Evolutionary conservation across 129 eudicot species (phyloP).

Genomic region (Ambrosia artemisiifolia): DNA sequence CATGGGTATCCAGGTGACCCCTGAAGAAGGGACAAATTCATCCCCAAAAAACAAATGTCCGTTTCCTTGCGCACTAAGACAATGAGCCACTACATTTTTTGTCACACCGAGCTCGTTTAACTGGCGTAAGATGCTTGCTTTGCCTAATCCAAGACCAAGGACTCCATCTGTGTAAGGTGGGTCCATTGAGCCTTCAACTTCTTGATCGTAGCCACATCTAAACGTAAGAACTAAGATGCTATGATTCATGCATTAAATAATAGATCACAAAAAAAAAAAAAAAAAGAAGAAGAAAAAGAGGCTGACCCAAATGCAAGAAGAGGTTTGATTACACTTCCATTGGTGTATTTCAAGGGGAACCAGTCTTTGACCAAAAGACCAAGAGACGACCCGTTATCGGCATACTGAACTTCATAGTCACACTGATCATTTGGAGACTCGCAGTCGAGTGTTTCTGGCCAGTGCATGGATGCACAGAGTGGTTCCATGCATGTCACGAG

Average conservation of each 20-base stretch:
- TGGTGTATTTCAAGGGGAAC: conserved; percentile 12
- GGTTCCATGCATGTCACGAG: conserved; percentile 15
- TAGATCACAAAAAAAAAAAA: neutral
- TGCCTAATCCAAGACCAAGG: conserved; percentile 22
- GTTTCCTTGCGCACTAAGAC: conserved; percentile 7
- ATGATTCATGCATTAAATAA: neutral
- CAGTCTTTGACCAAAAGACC: conserved; percentile 11
- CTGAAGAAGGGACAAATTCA: conserved; percentile 12
- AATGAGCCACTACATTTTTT: conserved; percentile 12
- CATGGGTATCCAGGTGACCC: conserved; percentile 9
- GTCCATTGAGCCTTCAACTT: neutral
- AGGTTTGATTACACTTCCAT: conserved; percentile 12
- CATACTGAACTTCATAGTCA: conserved; percentile 20
- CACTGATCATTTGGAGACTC: conserved; percentile 10
- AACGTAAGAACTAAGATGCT: neutral
- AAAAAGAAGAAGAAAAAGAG: neutral
- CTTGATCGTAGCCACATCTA: conserved; percentile 23
- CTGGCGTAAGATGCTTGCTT: conserved; percentile 14
- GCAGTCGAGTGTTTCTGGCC: neutral
- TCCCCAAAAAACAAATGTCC: conserved; percentile 17
- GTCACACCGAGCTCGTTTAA: neutral
- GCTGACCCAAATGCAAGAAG: conserved; percentile 22
- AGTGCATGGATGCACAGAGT: conserved; percentile 4
- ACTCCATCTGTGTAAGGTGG: conserved; percentile 24
- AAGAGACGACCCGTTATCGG: conserved; percentile 20